Evolutionary conservation across 108 stramenopile species (phyloP), one percentile per base, ranked within the genome.

Genomic region (Nannochloropsis salina): DNA sequence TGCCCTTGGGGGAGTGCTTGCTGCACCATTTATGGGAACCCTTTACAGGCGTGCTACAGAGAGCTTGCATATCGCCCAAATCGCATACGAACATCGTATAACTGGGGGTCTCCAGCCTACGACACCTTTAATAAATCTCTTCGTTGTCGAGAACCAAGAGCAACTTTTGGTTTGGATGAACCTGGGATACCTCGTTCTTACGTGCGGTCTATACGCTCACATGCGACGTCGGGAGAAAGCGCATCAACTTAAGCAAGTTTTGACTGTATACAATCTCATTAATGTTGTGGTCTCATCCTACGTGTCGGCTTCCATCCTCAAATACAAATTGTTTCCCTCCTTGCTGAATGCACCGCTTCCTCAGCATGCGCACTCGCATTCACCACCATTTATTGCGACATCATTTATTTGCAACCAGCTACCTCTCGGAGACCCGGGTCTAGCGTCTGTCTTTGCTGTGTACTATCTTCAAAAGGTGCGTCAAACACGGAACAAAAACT

Each of bases 351-450:
- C 18, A 31, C 82, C 82, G 41, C 42, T 42, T 5, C 82, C 41
- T 18, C 42, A 3, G 11, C 82, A 6, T 45, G 86, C 51, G 82
- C 51, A 12, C 18, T 42, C 43, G 82, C 40, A 9, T n/a, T 12
- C 20, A 82, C 45, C 3, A 47, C 81, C 1, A n/a, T 22, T 18
- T 41, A 44, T 40, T 1, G 44, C 42, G 0, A 44, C 80, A 9
- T 82, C 82, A n/a, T 87, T 87, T 44, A 82, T 87, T 45, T 87
- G 83, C 41, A 87, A 87, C 83, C 83, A 79, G 8, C 83, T 87
- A 21, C 83, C 61, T 80, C 79, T 45, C 20, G 81, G 43, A 45
- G 83, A 82, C 45, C 83, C 82, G 83, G 41, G 51, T 47, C 47
- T 87, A 21, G 86, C 86, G 79, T 44, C 31, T 51, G 86, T 87